phyloP scores from a whole-genome alignment of 1,139 yeast genomes.

The Suhomyces chickasaworum region DNA sequence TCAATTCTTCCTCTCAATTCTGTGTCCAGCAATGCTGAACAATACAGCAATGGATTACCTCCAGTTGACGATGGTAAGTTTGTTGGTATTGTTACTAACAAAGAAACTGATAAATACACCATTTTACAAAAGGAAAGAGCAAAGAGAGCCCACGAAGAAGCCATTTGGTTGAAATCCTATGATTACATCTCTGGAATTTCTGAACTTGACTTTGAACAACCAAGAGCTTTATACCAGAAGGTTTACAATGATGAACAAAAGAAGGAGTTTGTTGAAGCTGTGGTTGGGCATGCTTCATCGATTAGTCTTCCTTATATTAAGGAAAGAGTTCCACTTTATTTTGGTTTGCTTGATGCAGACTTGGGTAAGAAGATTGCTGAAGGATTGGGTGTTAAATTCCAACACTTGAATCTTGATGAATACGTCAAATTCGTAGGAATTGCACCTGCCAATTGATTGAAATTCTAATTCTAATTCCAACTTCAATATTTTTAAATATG shows the following conservation, averaged over 20 bases:
- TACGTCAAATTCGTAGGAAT: slow-evolving; percentile 26
- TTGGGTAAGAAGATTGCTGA: slow-evolving; percentile 37
- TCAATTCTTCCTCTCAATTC: slow-evolving; percentile 25
- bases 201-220: slow-evolving; percentile 48
- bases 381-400: slow-evolving; percentile 36
- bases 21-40: slow-evolving; percentile 19
- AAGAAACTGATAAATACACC: slow-evolving; percentile 25
- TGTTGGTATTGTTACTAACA: slow-evolving; percentile 32
- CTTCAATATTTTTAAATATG: background rate
- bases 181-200: slow-evolving; percentile 41
- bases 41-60: slow-evolving; percentile 22
- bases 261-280: slow-evolving; percentile 35
- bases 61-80: slow-evolving; percentile 23
- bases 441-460: slow-evolving; percentile 17
- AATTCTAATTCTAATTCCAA: too few species aligned
- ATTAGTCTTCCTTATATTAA: slow-evolving; percentile 31
- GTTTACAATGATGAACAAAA: slow-evolving; percentile 35
- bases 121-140: slow-evolving; percentile 28
- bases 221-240: slow-evolving; percentile 41
- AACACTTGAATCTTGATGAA: slow-evolving; percentile 27
- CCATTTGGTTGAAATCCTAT: slow-evolving; percentile 39
- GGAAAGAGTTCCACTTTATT: slow-evolving; percentile 40
- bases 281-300: slow-evolving; percentile 41
- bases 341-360: slow-evolving; percentile 38
- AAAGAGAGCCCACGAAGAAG: slow-evolving; percentile 36